Conservation (phyloP, 129 eudicot genomes). For the Scalesia atractyloides region DNA sequence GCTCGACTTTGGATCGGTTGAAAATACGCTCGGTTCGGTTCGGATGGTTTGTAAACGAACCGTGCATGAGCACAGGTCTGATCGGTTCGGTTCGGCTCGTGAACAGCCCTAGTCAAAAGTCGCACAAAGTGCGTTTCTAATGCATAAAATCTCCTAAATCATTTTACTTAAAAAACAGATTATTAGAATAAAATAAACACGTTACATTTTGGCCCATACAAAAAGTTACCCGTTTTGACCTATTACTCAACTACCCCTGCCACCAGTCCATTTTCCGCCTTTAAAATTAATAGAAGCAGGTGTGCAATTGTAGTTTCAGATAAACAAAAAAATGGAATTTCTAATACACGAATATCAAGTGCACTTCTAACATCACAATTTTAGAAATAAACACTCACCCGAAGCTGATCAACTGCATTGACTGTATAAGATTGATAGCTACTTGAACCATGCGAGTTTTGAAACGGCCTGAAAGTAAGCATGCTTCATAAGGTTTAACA, state of each 20-base stretch:
- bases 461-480: constrained; percentile 69
- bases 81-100: no score
- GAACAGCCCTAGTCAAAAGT: no score
- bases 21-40: no score
- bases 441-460: constrained; percentile 43
- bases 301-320: neutral
- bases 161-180: neutral
- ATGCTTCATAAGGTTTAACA: constrained; percentile 10
- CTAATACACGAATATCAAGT: neutral
- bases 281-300: neutral
- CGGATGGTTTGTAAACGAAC: no score
- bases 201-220: neutral
- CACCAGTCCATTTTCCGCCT: neutral
- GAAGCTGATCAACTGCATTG: constrained; percentile 68
- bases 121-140: neutral
- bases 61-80: no score
- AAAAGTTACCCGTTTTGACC: neutral
- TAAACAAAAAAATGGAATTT: neutral
- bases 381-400: constrained; percentile 55
- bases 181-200: neutral
- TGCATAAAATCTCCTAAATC: constrained; percentile 6
- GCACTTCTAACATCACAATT: neutral
- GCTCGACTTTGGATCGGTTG: no score
- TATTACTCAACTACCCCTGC: neutral
- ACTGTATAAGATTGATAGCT: constrained; percentile 55